Percentiles rank a stretch among this genome's conserved stretches.
These are phyloP conservation scores for Penicillium capsulatum DNA, from an alignment of 2,329 filamentous ascomycete genomes.

Conservation along the genomic window DNA sequence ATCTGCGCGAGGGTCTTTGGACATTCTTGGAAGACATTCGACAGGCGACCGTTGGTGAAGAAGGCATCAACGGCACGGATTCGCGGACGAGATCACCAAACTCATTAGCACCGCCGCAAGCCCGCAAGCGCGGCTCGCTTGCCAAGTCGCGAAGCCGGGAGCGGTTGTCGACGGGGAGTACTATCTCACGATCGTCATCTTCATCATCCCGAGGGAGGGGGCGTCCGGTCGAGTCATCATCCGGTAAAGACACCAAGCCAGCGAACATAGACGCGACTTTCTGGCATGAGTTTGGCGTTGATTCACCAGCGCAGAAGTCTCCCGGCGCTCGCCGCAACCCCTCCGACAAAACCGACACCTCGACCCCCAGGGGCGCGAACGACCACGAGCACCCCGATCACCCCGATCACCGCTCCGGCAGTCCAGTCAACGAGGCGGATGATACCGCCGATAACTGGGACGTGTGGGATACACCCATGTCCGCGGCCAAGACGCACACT, in stretches of 20 bases:
- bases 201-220: slow-evolving; percentile 29
- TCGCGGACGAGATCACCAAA: slow-evolving; percentile 31
- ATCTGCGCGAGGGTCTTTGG: slow-evolving; percentile 84
- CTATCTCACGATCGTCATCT: slow-evolving; percentile 30
- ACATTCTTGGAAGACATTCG: slow-evolving; percentile 94
- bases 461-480: slow-evolving; percentile 51
- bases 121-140: slow-evolving; percentile 30
- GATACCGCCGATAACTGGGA: slow-evolving; percentile 53
- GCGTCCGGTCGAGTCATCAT: slow-evolving; percentile 31
- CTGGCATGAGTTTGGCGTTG: slow-evolving; percentile 51
- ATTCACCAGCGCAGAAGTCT: slow-evolving; percentile 43
- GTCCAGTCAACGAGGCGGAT: slow-evolving; percentile 24
- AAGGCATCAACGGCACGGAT: slow-evolving; percentile 63
- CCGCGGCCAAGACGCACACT: slow-evolving; percentile 36
- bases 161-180: slow-evolving; percentile 28
- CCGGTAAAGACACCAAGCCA: slow-evolving; percentile 42
- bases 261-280: slow-evolving; percentile 45
- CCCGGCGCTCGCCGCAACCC: slow-evolving; percentile 28
- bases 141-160: slow-evolving; percentile 33
- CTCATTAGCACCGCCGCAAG: slow-evolving; percentile 15
- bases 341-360: slow-evolving; percentile 21
- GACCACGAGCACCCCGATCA: slow-evolving; percentile 35
- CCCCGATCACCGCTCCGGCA: slow-evolving; percentile 30
- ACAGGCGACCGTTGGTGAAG: slow-evolving; percentile 93
- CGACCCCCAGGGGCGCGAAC: slow-evolving; percentile 35